Evolutionary conservation across 2,329 filamentous ascomycete species (phyloP).

Genomic region (Pseudogymnoascus sp.): DNA sequence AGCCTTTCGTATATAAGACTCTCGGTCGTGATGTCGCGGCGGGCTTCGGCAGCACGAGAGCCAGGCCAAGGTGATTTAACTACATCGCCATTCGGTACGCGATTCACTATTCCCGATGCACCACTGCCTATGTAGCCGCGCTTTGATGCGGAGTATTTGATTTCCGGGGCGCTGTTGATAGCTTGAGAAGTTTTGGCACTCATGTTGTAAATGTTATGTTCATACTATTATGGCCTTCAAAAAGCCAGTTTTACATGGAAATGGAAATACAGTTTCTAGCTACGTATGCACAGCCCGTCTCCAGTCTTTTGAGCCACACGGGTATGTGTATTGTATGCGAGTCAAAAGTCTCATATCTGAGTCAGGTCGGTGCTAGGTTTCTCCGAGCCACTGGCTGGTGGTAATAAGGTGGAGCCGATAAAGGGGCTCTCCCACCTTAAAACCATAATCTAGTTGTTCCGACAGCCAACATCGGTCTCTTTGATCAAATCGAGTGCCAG

Average conservation of each 20-base stretch:
- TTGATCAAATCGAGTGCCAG: background rate
- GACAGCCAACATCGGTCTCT: background rate
- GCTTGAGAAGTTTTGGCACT: background rate
- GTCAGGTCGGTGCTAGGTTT: background rate
- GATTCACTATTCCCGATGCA: slow-evolving; percentile 15
- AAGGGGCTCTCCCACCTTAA: background rate
- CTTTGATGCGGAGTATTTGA: slow-evolving; percentile 9
- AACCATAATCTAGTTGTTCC: background rate
- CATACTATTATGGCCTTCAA: background rate
- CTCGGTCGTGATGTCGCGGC: slow-evolving; percentile 19
- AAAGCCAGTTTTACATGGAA: background rate
- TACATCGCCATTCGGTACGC: slow-evolving; percentile 12
- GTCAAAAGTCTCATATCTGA: background rate
- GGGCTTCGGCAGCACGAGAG: slow-evolving; percentile 7
- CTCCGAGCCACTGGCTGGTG: background rate
- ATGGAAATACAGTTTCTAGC: background rate
- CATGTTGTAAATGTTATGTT: background rate
- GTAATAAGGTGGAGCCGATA: background rate
- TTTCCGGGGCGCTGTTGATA: background rate
- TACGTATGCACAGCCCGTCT: background rate
- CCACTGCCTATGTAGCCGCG: slow-evolving; percentile 10
- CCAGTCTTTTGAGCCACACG: background rate
- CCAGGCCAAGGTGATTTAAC: slow-evolving; percentile 17
- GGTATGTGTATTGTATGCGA: background rate
- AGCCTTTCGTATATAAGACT: slow-evolving; percentile 21